Percentiles rank a stretch among this genome's conserved stretches.
These are phyloP conservation scores for Sarcomyxa edulis DNA, from an alignment of 768 basidiomycete species.

Conservation along the genomic window DNA sequence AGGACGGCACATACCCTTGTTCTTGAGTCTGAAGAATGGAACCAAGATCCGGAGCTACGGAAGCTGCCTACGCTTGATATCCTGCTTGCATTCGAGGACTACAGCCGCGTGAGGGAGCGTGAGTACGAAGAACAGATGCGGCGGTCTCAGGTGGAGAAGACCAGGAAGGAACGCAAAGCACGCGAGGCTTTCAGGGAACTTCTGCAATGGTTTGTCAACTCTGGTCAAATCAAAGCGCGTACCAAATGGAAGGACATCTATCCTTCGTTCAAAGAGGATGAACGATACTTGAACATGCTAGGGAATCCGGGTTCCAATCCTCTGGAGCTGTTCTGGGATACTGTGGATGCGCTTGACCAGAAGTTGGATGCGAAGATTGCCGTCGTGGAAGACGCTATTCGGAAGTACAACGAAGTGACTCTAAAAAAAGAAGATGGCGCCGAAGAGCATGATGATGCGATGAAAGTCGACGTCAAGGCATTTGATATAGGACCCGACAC, in stretches of 20 bases:
- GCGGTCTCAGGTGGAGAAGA: constrained; percentile 75
- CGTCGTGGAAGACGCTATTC: constrained; percentile 59
- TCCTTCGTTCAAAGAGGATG: constrained; percentile 68
- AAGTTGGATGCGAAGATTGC: constrained; percentile 74
- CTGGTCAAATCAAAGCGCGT: constrained; percentile 68
- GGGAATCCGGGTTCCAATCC: constrained; percentile 94
- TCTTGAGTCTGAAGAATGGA: constrained; percentile 74
- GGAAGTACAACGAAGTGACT: constrained; percentile 34
- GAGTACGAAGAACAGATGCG: constrained; percentile 89
- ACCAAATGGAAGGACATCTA: constrained; percentile 93
- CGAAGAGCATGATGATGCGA: constrained; percentile 15
- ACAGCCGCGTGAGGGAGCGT: constrained; percentile 82
- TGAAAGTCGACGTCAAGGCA: constrained; percentile 20
- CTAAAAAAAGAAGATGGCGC: constrained; percentile 27
- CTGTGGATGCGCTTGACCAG: constrained; percentile 83
- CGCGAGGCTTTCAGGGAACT: constrained; percentile 85
- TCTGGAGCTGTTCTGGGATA: constrained; percentile 94
- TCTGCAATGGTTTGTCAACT: constrained; percentile 60
- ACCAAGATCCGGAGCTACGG: constrained; percentile 67
- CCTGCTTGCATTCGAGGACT: constrained; percentile 90
- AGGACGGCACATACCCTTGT: constrained; percentile 76
- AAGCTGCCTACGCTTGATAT: constrained; percentile 89
- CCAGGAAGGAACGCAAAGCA: constrained; percentile 81
- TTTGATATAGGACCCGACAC: constrained; percentile 53
- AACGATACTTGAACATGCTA: constrained; percentile 82